phyloP scores from a whole-genome alignment of 1,139 yeast genomes.

The Candida gigantensis region DNA sequence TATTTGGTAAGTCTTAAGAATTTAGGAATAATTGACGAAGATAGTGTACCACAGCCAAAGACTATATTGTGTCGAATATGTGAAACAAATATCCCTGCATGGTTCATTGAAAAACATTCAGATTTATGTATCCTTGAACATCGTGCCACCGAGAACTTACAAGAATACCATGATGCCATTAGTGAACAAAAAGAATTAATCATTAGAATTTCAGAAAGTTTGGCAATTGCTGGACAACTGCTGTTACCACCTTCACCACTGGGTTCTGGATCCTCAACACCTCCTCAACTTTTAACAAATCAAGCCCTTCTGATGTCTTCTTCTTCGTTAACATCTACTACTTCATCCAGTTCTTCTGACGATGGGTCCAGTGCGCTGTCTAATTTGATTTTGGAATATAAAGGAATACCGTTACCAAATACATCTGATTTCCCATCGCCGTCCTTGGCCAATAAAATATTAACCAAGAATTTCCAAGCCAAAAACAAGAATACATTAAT shows the following conservation, averaged over 20 bases:
- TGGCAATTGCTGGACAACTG: conserved; percentile 17
- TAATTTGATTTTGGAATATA: conserved; percentile 47
- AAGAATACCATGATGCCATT: conserved; percentile 72
- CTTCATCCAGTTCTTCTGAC: conserved; percentile 12
- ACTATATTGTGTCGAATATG: conserved; percentile 87
- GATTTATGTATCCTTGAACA: conserved; percentile 88
- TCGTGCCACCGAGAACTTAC: conserved; percentile 77
- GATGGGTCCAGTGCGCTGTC: conserved; percentile 18
- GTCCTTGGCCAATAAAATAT: conserved; percentile 23
- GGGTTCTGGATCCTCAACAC: conserved; percentile 6
- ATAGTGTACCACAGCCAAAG: conserved; percentile 71
- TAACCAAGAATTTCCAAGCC: conserved; percentile 30
- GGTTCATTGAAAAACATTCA: conserved; percentile 95
- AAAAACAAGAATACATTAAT: conserved; percentile 19
- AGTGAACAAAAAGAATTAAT: conserved; percentile 69
- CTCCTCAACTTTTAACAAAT: conserved; percentile 6
- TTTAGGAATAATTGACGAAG: conserved; percentile 60
- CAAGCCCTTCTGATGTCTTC: conserved; percentile 14
- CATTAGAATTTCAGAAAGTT: conserved; percentile 42
- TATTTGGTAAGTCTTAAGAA: conserved; percentile 67
- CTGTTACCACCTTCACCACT: conserved; percentile 12
- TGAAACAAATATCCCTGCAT: conserved; percentile 87
- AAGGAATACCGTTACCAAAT: conserved; percentile 56
- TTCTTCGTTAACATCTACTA: conserved; percentile 17
- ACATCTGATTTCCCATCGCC: conserved; percentile 20